Conservation (phyloP, 129 eudicot species). For the Helianthus annuus region HanXRQr2.0-SUNRISE NC_035438.2:122679681-122680180, state of each 20-base stretch:
- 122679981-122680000: conserved; percentile 78
- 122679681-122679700: too few relatives aligned
- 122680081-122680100: conserved; percentile 86
- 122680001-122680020: conserved; percentile 87
- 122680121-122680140: conserved; percentile 59
- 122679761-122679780: background rate
- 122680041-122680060: conserved; percentile 95
- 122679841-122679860: too few relatives aligned
- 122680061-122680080: conserved; percentile 96
- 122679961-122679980: conserved; percentile 59
- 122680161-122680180: conserved; percentile 69
- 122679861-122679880: too few relatives aligned
- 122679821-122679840: background rate
- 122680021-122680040: conserved; percentile 99
- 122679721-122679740: background rate
- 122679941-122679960: conserved; percentile 86
- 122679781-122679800: background rate
- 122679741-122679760: background rate
- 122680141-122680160: conserved; percentile 68
- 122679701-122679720: background rate
- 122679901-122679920: background rate
- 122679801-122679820: background rate
- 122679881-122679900: background rate
- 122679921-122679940: background rate
- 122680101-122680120: conserved; percentile 49